Evolutionary conservation across 805 yeast species (phyloP).

Genomic region (Yarrowia osloensis): DNA sequence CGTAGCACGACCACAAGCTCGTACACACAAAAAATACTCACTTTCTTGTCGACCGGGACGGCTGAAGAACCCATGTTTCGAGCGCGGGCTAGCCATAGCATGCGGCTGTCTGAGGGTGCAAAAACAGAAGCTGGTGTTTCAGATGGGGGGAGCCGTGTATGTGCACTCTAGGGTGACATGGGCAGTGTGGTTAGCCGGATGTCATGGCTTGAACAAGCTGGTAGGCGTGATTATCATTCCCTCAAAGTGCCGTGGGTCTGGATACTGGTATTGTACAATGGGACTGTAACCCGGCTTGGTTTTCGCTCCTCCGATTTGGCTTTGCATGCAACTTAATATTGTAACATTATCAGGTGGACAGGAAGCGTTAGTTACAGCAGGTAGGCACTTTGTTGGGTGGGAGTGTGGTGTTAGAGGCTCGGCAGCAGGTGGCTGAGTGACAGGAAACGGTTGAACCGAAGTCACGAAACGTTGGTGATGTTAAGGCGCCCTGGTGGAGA

Average conservation of each 20-base stretch:
- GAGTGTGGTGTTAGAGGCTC: too few species aligned
- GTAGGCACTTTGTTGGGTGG: slow-evolving; percentile 10
- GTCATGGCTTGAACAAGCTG: not conserved
- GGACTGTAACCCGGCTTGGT: slow-evolving; percentile 19
- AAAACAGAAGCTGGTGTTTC: not conserved
- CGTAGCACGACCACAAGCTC: not conserved
- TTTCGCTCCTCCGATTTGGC: slow-evolving; percentile 17
- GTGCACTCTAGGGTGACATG: not conserved
- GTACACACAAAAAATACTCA: not conserved
- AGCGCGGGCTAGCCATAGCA: not conserved
- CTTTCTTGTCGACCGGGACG: not conserved
- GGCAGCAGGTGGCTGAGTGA: too few species aligned
- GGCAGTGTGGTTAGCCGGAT: not conserved
- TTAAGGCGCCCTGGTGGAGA: not conserved
- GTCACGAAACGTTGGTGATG: not conserved
- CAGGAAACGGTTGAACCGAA: not conserved
- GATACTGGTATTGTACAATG: not conserved
- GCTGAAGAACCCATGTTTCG: not conserved
- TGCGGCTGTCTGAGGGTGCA: not conserved
- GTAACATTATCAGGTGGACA: slow-evolving; percentile 26
- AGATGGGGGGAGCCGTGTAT: not conserved
- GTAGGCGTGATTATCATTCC: not conserved
- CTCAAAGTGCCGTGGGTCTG: not conserved
- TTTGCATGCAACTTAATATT: slow-evolving; percentile 17
- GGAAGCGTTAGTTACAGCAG: slow-evolving; percentile 17